phyloP scores from a whole-genome alignment of 345 rosid species.

The Microthlaspi erraticum region DNA sequence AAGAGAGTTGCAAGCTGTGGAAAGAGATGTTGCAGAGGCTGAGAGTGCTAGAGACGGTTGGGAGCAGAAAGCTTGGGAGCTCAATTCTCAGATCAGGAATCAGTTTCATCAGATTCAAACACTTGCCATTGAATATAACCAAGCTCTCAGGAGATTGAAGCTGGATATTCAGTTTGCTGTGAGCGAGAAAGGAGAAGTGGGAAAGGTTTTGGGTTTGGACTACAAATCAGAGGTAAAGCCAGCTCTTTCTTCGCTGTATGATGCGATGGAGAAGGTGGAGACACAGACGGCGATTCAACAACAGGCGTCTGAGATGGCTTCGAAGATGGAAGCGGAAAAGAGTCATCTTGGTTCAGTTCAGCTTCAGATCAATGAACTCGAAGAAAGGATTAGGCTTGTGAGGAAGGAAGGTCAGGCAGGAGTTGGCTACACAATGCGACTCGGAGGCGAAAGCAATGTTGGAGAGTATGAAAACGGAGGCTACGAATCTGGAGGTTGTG shows the following conservation, averaged over 20 bases:
- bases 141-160: constrained; percentile 72
- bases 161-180: constrained; percentile 61
- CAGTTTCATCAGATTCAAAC: constrained; percentile 73
- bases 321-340: constrained; percentile 59
- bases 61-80: constrained; percentile 89
- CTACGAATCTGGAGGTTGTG: constrained; percentile 52
- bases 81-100: constrained; percentile 51
- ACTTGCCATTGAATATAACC: constrained; percentile 77
- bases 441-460: constrained; percentile 63
- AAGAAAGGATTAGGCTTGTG: constrained; percentile 53
- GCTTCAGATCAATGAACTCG: constrained; percentile 63
- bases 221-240: constrained; percentile 69
- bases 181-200: constrained; percentile 61
- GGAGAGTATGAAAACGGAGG: constrained; percentile 61
- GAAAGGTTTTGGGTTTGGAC: constrained; percentile 82
- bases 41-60: constrained; percentile 65
- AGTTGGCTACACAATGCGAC: constrained; percentile 50
- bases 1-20: constrained; percentile 86
- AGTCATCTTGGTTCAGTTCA: constrained; percentile 49
- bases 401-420: constrained; percentile 70
- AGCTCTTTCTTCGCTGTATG: constrained; percentile 56
- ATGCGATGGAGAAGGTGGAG: constrained; percentile 57
- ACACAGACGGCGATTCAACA: constrained; percentile 61
- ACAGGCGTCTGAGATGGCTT: constrained; percentile 57
- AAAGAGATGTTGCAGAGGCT: constrained; percentile 73